Evolutionary conservation across 2,329 filamentous ascomycete genomes (phyloP), one percentile per base, ranked within the genome.

Genomic region (Fusarium humuli): DNA sequence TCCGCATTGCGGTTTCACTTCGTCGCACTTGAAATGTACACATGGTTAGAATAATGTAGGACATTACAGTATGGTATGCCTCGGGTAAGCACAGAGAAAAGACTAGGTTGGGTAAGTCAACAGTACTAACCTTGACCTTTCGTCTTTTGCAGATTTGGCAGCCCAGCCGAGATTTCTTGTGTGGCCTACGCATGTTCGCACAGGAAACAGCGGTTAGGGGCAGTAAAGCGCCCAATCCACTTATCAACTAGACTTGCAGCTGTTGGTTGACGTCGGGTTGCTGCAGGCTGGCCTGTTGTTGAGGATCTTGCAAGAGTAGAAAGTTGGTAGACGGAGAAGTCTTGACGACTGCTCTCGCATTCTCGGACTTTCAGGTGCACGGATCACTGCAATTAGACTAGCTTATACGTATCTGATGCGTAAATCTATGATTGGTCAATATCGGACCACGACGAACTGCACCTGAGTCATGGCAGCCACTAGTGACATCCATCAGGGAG

Each of bases 121-220:
- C 10, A 37, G 18, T n/a, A 37, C 34, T 37, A 7, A 37, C 34
- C 34, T 37, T 37, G 10, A 37, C 7, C 34, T 37, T 37, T 37
- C 34, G 18, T n/a, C 18, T 37, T n/a, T 37, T 37, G 10, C 34
- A 37, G 3, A 6, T n/a, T n/a, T 12, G 18, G 34, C 34, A 37
- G 6, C 34, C 34, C 2, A 37, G 34, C 18, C 34, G 34, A 37
- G 18, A 37, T 1, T 37, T 37, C 2, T 10, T 11, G 18, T 37
- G 34, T 10, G 34, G 34, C 18, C 10, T 37, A 12, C 34, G 34
- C 34, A n/a, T 37, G 6, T 37, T n/a, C 34, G 18, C 11, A 37
- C 1, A n/a, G 4, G 34, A 37, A 1, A 0, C 9, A 37, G 34
- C 34, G 6, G 9, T 8, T n/a, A 4, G 3, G 10, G 6, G 9